phyloP scores from a whole-genome alignment of 1,284 basidiomycete species.

The Tilletia walkeri region DNA sequence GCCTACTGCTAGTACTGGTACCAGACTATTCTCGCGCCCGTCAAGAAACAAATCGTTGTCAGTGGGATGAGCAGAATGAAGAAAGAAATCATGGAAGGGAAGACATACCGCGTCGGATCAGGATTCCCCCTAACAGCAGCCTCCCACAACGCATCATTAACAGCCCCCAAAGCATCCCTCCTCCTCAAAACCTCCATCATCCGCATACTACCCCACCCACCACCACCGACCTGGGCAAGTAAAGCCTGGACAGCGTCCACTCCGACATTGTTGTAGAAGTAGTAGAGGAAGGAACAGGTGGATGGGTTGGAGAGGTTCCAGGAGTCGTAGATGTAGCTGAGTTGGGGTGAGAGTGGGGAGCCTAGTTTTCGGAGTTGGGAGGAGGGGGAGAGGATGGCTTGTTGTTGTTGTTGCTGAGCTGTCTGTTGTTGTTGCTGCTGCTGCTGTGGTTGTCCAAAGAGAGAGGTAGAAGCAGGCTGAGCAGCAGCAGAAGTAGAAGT shows the following conservation, averaged over 20 bases:
- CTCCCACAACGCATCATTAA: constrained; percentile 50
- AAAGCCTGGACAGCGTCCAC: constrained; percentile 17
- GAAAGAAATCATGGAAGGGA: not conserved
- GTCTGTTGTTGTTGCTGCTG: not conserved
- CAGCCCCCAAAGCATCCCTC: constrained; percentile 45
- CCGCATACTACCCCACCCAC: constrained; percentile 29
- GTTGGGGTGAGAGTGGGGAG: constrained; percentile 31
- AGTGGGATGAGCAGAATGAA: not conserved
- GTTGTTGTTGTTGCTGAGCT: not conserved
- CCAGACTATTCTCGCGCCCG: constrained; percentile 23
- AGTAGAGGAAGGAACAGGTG: constrained; percentile 41
- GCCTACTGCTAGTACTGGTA: constrained; percentile 52
- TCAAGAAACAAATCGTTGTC: not conserved
- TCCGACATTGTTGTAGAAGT: constrained; percentile 17
- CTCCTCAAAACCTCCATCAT: constrained; percentile 35
- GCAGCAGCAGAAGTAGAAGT: not conserved
- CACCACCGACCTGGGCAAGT: not conserved
- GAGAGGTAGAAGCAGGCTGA: not conserved
- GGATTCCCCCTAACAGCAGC: constrained; percentile 49
- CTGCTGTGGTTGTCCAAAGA: constrained; percentile 1
- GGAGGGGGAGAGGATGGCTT: not conserved
- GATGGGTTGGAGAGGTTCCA: constrained; percentile 48
- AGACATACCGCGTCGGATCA: constrained; percentile 32
- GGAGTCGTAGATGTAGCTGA: constrained; percentile 46
- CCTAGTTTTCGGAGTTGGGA: constrained; percentile 34